Evolutionary conservation across 1,139 yeast genomes (phyloP).

Genomic region (Nakaseomyces bracarensis): DNA sequence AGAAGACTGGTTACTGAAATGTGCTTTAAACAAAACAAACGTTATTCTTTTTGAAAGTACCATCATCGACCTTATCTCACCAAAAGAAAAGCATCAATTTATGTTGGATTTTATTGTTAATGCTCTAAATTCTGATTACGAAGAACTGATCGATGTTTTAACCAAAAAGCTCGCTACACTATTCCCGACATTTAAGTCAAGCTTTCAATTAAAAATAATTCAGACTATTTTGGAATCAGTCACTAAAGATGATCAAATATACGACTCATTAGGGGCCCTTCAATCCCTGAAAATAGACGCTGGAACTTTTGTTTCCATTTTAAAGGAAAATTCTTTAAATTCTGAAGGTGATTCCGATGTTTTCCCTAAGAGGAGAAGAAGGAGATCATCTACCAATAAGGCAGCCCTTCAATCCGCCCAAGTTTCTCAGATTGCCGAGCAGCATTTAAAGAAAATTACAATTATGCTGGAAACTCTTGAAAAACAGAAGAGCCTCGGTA

Average conservation of each 20-base stretch:
- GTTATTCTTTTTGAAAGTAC: slow-evolving; percentile 46
- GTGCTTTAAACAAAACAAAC: slow-evolving; percentile 42
- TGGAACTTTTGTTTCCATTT: slow-evolving; percentile 40
- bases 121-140: slow-evolving; percentile 42
- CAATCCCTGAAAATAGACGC: slow-evolving; percentile 42
- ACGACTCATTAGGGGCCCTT: slow-evolving; percentile 49
- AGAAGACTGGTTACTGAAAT: slow-evolving; percentile 38
- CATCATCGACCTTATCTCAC: slow-evolving; percentile 50
- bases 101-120: slow-evolving; percentile 57
- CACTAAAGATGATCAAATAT: slow-evolving; percentile 38
- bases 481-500: slow-evolving; percentile 34
- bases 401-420: slow-evolving; percentile 67
- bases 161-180: slow-evolving; percentile 45
- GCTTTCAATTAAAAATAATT: slow-evolving; percentile 49
- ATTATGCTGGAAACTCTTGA: slow-evolving; percentile 75
- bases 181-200: slow-evolving; percentile 49
- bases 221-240: slow-evolving; percentile 51
- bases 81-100: slow-evolving; percentile 45
- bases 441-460: slow-evolving; percentile 71
- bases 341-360: slow-evolving; percentile 34
- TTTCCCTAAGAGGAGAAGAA: slow-evolving; percentile 65
- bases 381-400: slow-evolving; percentile 64
- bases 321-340: slow-evolving; percentile 39
- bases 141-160: slow-evolving; percentile 45
- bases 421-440: slow-evolving; percentile 64